Base-by-base conservation (phyloP, 75 land plant genomes). In the Cunninghamia lanceolata region DNA sequence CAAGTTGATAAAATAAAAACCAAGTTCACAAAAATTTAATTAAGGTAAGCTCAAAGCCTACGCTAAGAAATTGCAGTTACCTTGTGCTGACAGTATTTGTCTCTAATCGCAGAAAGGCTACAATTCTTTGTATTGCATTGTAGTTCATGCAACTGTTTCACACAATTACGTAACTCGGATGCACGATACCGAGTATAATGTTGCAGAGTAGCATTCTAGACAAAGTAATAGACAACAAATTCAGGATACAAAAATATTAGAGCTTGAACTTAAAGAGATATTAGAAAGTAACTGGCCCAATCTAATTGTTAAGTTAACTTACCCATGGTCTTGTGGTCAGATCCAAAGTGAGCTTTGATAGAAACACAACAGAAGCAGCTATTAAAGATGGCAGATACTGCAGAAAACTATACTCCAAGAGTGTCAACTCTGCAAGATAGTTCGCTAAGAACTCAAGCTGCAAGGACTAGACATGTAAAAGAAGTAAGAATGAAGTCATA, bases 351-450 rank as follows among this genome's bases (percentile, higher is more conserved):
- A 96, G 90, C 90, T 94, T 94, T 15, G 99, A 97, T 52, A 98
- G 89, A 74, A 94, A 98, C 4, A 98, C 93, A 87, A 95, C 99
- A 52, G 99, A 95, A 15, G 97, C 99, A 43, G 99, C 99, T 46
- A 95, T 68, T 39, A 88, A 76, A 15, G 99, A 98, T 54, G 99
- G 99, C 14, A 92, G 86, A 73, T 90, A 96, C 86, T 91, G 90
- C 2, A 98, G 88, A 84, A 96, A 95, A 6, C 82, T 83, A 85
- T 98, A 98, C 42, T 98, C 99, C 32, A 93, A 45, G 25, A 96
- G 90, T 11, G 99, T 94, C 79, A 98, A 89, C 80, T 98, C 99
- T 45, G 97, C 96, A 28, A 98, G 85, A 89, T 91, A 98, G 83
- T 94, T 94, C 2, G 97, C 96, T 81, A 98, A 91, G 83, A 91